Evolutionary conservation across 345 rosid genomes (phyloP).

Genomic region (Salix suchowensis): DNA sequence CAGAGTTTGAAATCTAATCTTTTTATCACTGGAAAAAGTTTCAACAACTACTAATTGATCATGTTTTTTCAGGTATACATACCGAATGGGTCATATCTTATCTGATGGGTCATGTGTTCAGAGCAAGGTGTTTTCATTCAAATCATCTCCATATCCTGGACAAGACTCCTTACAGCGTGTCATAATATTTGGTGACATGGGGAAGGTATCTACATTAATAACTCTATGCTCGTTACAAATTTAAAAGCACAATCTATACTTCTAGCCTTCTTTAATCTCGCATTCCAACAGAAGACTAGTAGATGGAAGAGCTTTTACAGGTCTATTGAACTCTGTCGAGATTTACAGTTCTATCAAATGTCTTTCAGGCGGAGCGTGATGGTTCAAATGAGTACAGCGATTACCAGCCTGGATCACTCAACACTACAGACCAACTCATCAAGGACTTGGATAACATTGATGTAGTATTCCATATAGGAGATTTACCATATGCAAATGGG

Average conservation of each 20-base stretch:
- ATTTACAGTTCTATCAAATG: neutral
- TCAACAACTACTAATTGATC: neutral
- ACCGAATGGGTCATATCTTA: constrained; percentile 61
- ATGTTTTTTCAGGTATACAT: constrained; percentile 47
- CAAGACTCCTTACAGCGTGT: constrained; percentile 81
- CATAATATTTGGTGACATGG: constrained; percentile 85
- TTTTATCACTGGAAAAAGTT: neutral
- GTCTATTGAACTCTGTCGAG: neutral
- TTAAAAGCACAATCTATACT: too few relatives aligned
- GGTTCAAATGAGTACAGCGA: constrained; percentile 40
- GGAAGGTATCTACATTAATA: constrained; percentile 79
- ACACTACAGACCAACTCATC: constrained; percentile 38
- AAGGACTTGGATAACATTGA: constrained; percentile 27
- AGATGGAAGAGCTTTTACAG: too few relatives aligned
- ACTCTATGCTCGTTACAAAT: too few relatives aligned
- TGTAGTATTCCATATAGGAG: constrained; percentile 41
- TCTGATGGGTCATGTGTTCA: constrained; percentile 35
- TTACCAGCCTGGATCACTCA: constrained; percentile 43
- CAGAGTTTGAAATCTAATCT: constrained; percentile 9
- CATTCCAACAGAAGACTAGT: too few relatives aligned
- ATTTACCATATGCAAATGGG: constrained; percentile 40
- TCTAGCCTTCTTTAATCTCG: neutral
- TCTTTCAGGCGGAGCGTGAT: constrained; percentile 41
- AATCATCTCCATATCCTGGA: constrained; percentile 83
- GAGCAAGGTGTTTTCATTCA: constrained; percentile 67